Percentiles rank a stretch among this genome's conserved stretches.
Conservation (phyloP, 495 filamentous ascomycete genomes). For the Neurospora sp. region DNA sequence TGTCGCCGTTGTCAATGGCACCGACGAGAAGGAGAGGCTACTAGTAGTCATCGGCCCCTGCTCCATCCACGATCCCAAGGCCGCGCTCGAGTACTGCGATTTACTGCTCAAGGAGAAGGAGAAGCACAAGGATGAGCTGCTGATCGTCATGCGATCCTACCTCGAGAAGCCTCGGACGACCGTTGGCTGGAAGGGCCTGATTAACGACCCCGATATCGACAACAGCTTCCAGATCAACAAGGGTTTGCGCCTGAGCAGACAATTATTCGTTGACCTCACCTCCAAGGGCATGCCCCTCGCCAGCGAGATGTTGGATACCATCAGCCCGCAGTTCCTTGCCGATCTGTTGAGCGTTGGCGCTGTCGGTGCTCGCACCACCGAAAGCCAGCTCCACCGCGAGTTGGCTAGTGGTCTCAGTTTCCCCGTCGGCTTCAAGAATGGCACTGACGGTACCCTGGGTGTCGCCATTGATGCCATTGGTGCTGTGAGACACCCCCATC, state of each 20-base stretch:
- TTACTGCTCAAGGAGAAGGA: conserved; percentile 71
- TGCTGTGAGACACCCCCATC: conserved; percentile 83
- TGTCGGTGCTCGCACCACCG: conserved; percentile 90
- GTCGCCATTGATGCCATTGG: conserved; percentile 97
- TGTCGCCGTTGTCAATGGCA: conserved; percentile 68
- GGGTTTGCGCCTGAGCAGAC: conserved; percentile 74
- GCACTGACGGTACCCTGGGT: conserved; percentile 82
- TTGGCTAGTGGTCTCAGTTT: conserved; percentile 89
- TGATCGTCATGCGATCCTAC: conserved; percentile 97
- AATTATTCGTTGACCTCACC: conserved; percentile 93
- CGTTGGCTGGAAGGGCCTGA: conserved; percentile 97
- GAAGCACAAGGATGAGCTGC: conserved; percentile 79
- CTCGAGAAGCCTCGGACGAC: conserved; percentile 98
- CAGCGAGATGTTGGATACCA: conserved; percentile 97
- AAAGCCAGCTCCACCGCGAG: conserved; percentile 91
- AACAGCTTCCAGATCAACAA: conserved; percentile 99
- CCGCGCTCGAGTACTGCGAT: conserved; percentile 90
- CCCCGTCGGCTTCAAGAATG: conserved; percentile 99
- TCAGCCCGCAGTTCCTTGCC: conserved; percentile 96
- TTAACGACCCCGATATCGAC: conserved; percentile 99
- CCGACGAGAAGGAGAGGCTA: conserved; percentile 63
- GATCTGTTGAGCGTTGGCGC: conserved; percentile 88
- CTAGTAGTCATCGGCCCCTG: conserved; percentile 93
- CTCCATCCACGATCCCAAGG: conserved; percentile 90
- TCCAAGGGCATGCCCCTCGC: conserved; percentile 95